Percentiles rank a stretch among this genome's conserved stretches.
Evolutionary conservation across 2,329 filamentous ascomycete genomes (phyloP).

Genomic region (Macrophomina phaseolina): DNA sequence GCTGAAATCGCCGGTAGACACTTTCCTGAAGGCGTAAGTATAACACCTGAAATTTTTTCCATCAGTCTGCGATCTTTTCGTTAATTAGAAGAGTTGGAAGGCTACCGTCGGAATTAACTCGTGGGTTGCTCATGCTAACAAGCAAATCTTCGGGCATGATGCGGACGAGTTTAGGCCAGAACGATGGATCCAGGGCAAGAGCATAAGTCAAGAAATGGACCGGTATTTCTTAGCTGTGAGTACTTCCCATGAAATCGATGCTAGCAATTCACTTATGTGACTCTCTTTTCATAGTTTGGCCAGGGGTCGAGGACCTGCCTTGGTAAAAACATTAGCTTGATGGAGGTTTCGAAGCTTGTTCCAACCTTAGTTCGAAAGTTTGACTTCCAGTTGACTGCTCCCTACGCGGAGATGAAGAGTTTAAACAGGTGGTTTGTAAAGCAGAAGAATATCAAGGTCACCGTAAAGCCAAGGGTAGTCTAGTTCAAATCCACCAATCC

Average conservation of each 20-base stretch:
- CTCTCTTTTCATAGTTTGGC: slow-evolving; percentile 36
- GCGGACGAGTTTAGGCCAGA: slow-evolving; percentile 46
- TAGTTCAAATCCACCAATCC: too few species aligned
- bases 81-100: not conserved
- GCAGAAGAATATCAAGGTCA: too few species aligned
- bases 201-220: too few species aligned
- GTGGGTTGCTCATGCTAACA: slow-evolving; percentile 46
- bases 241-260: too few species aligned
- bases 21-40: slow-evolving; percentile 36
- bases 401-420: too few species aligned
- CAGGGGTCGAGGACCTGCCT: slow-evolving; percentile 46
- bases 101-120: slow-evolving; percentile 48
- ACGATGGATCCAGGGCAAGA: slow-evolving; percentile 35
- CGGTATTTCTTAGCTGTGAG: too few species aligned
- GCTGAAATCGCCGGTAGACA: slow-evolving; percentile 37
- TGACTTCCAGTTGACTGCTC: not conserved
- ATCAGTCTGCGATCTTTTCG: too few species aligned
- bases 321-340: slow-evolving; percentile 44
- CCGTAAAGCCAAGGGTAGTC: too few species aligned
- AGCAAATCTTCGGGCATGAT: slow-evolving; percentile 44
- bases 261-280: too few species aligned
- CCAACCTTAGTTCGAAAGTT: slow-evolving; percentile 30
- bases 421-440: too few species aligned
- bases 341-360: slow-evolving; percentile 44
- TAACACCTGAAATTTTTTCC: not conserved